Conservation (phyloP, 306 rosid species). For the Fragaria nilgerrensis region DNA sequence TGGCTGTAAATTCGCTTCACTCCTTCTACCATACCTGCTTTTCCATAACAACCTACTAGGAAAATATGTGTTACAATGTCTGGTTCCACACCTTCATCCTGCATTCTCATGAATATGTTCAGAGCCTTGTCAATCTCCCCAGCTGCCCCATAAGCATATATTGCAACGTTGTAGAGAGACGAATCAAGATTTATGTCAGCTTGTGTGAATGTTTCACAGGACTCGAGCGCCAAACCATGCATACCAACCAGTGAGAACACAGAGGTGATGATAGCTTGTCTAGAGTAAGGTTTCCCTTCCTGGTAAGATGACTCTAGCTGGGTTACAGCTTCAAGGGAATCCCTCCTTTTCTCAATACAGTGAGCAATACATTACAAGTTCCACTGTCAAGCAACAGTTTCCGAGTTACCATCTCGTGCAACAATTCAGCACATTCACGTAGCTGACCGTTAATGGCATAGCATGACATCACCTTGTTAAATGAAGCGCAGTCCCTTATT, state of each 20-base stretch:
- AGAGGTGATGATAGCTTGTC: slow-evolving; percentile 54
- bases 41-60: slow-evolving; percentile 75
- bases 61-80: slow-evolving; percentile 66
- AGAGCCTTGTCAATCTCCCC: slow-evolving; percentile 68
- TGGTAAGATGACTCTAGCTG: slow-evolving; percentile 69
- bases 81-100: slow-evolving; percentile 56
- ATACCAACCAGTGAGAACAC: slow-evolving; percentile 71
- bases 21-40: slow-evolving; percentile 83
- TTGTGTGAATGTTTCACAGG: slow-evolving; percentile 46
- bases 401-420: slow-evolving; percentile 70
- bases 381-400: slow-evolving; percentile 64
- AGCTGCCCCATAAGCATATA: slow-evolving; percentile 61
- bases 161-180: slow-evolving; percentile 60
- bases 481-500: slow-evolving; percentile 68
- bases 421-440: slow-evolving; percentile 65
- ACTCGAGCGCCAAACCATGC: slow-evolving; percentile 69
- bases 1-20: slow-evolving; percentile 68
- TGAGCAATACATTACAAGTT: slow-evolving; percentile 62
- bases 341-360: slow-evolving; percentile 70
- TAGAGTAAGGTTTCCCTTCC: slow-evolving; percentile 73
- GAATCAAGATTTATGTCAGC: slow-evolving; percentile 59
- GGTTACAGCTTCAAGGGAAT: slow-evolving; percentile 65
- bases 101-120: slow-evolving; percentile 74
- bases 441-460: slow-evolving; percentile 62
- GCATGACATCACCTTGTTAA: slow-evolving; percentile 64